Evolutionary conservation across 495 filamentous ascomycete species (phyloP).

Genomic region (Podospora anserina): DNA sequence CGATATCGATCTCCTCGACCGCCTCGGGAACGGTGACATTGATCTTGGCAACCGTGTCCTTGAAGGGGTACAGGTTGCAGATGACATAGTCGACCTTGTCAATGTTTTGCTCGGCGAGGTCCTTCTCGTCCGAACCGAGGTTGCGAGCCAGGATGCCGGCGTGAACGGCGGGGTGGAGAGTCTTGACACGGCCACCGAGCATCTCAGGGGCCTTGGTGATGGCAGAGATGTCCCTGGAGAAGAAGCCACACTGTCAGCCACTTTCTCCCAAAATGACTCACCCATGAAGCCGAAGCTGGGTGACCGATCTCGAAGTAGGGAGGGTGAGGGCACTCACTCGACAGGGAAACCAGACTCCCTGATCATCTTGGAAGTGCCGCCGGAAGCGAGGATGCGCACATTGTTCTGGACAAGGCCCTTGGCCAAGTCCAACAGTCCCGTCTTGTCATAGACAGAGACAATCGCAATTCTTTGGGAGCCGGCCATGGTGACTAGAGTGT

Average conservation of each 20-base stretch:
- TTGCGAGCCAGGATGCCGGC: constrained; percentile 89
- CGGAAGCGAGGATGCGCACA: constrained; percentile 88
- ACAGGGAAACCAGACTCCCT: constrained; percentile 91
- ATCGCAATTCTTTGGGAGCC: constrained; percentile 64
- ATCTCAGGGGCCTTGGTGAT: constrained; percentile 99
- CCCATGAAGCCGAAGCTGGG: not conserved
- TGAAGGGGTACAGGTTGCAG: constrained; percentile 98
- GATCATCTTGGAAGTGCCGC: constrained; percentile 91
- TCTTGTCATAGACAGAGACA: constrained; percentile 98
- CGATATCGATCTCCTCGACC: constrained; percentile 98
- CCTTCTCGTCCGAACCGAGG: constrained; percentile 89
- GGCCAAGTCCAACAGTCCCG: constrained; percentile 89
- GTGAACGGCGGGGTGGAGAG: constrained; percentile 92
- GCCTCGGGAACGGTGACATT: constrained; percentile 95
- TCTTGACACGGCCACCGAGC: constrained; percentile 94
- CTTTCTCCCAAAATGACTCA: not conserved
- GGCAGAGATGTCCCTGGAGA: constrained; percentile 79
- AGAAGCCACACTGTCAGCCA: constrained; percentile 8
- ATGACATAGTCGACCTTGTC: constrained; percentile 96
- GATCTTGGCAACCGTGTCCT: constrained; percentile 93
- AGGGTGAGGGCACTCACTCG: constrained; percentile 56
- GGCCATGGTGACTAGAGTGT: constrained; percentile 34
- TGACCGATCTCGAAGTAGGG: not conserved
- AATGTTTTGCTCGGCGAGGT: constrained; percentile 95
- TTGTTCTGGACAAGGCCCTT: constrained; percentile 89